Base-by-base conservation (phyloP, 225 moss, liverwort and hornwort species). In the Physcomitrellopsis africana region DNA sequence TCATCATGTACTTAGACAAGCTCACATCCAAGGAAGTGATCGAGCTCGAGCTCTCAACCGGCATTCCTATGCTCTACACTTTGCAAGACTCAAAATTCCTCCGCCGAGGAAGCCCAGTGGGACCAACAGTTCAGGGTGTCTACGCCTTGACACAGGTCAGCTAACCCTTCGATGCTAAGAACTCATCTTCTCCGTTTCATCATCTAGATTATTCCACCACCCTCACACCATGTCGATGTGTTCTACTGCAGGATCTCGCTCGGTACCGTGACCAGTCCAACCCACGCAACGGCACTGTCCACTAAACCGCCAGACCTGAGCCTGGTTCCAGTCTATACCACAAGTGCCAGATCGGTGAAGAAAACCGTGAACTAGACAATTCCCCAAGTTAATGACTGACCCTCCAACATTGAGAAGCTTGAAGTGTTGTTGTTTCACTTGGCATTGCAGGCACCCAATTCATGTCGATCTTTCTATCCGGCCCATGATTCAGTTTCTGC, bases 1-100 rank as follows among this genome's bases (percentile, higher is more conserved):
- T 96, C 65, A 96, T 96, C 18, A 96, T 96, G 96, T 96, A 96
- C 65, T 71, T 96, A 82, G 96, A 96, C 74, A 87, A 91, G 68
- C 88, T 96, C 13, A 92, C 96, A 7, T 82, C 96, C 0, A 88
- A 94, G 51, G 88, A 96, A 82, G 92, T 96, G 9, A 96, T 96
- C 26, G 89, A 94, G 77, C 89, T 96, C 72, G 96, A 96, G 90
- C 91, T 96, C 7, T 82, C 94, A 45, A 96, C 96, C 11, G 96
- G 96, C 63, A 92, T 96, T 9, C 96, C 96, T 3, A 96, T 96
- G 96, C 86, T 96, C 9, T 96, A 96, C 61, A 92, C 89, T 42
- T 87, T 85, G 56, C 88, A 90, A 72, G 74, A 58, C 57, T 88
- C 91, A 29, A 83, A 80, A 44, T 96, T 94, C 76, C 76, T 87